Base-by-base conservation (phyloP, 805 yeast species). In the Torulaspora gathmanii region DNA sequence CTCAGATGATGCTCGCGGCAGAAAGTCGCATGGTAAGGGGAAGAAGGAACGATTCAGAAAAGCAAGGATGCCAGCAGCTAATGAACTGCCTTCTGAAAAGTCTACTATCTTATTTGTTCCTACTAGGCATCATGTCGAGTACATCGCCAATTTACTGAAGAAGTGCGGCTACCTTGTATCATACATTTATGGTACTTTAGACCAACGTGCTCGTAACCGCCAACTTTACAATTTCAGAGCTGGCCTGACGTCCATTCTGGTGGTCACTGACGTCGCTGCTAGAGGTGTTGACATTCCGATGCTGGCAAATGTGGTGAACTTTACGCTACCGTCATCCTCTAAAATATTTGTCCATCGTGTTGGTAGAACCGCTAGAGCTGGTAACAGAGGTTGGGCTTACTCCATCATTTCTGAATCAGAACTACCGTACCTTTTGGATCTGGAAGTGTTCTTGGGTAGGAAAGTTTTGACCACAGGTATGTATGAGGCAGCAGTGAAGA, bases 351-450 rank as follows among this genome's bases (percentile, higher is more conserved):
- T 93, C 45, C 99, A 93, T 69, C 81, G 99, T 70, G 98, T 93
- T 37, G 99, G 99, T 66, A 83, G 99, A 76, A 93, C 99, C 37
- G 99, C 99, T 9, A 85, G 99, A 76, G 99, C 99, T 7, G 99
- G 99, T 63, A 84, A 88, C 63, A 80, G 77, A 56, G 99, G 99
- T 61, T 89, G 97, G 95, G 99, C 99, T 0, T 93, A 86, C 64
- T 83, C 96, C 2, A 79, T 93, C 49, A 83, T 90, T 6, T 75
- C 81, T 46, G 95, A 89, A 52, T 74, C 79, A 44, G 99, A 93
- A 63, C 68, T 91, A 46, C 96, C 99, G 9, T 93, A 91, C 57
- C 67, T 93, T 42, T 72, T 91, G 40, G 99, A 93, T 65, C 72
- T 93, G 56, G 98, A 93, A 63, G 65, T 93, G 36, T 91, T 93